Percentiles rank a stretch among this genome's conserved stretches.
Evolutionary conservation across 2,329 filamentous ascomycete genomes (phyloP).

Genomic region (Lecanicillium sp.): DNA sequence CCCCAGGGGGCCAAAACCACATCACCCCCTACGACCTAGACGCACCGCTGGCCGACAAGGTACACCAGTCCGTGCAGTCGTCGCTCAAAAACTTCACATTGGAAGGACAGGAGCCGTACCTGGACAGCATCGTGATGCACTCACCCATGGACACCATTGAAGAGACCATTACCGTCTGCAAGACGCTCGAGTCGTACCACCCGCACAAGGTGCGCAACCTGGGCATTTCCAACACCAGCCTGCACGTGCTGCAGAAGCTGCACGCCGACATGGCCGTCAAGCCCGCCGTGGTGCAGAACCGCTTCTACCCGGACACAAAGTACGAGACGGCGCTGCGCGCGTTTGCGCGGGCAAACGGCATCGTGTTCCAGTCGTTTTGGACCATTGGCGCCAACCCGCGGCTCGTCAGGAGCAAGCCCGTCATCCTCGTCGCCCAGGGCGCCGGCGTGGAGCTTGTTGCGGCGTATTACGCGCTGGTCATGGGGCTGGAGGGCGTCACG

Average conservation of each 20-base stretch:
- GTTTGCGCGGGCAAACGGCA: constrained; percentile 32
- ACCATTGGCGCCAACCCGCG: constrained; percentile 39
- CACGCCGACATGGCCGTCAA: constrained; percentile 32
- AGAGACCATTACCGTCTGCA: constrained; percentile 58
- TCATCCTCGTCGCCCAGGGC: constrained; percentile 38
- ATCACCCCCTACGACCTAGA: constrained; percentile 53
- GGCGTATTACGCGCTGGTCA: constrained; percentile 39
- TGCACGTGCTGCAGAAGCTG: constrained; percentile 47
- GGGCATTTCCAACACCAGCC: constrained; percentile 69
- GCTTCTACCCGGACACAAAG: constrained; percentile 53
- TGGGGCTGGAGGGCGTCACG: constrained; percentile 34
- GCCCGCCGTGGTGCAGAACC: constrained; percentile 64
- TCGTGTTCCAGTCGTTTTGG: constrained; percentile 49
- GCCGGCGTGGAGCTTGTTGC: constrained; percentile 28
- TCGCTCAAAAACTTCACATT: constrained; percentile 58
- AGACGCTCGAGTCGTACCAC: constrained; percentile 57
- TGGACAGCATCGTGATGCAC: constrained; percentile 74
- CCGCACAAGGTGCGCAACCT: constrained; percentile 56
- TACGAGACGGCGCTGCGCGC: constrained; percentile 55
- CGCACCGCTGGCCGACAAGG: constrained; percentile 53
- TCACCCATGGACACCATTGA: constrained; percentile 36
- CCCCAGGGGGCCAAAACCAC: constrained; percentile 53
- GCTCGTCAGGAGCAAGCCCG: constrained; percentile 33
- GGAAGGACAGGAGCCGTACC: constrained; percentile 32
- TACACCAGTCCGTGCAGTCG: constrained; percentile 57